Conservation (phyloP, 257 asterid genomes). For the Penstemon barbatus region DNA sequence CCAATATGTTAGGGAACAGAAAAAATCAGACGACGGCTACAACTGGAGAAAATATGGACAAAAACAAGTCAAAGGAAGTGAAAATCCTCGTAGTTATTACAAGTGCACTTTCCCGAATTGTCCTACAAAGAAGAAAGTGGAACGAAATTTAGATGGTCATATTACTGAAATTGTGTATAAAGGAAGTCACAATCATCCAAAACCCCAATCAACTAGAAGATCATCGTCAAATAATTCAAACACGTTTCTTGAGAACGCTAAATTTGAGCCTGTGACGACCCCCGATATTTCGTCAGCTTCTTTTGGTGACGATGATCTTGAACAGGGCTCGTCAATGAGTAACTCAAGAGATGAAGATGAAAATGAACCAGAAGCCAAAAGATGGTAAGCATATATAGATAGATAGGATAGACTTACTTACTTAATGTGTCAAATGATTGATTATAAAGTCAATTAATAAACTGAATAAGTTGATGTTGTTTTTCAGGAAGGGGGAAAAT, state of each 20-base stretch:
- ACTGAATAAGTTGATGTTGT: constrained; percentile 1
- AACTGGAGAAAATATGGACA: constrained; percentile 91
- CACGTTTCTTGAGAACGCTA: constrained; percentile 41
- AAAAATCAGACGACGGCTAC: constrained; percentile 81
- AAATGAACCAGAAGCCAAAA: constrained; percentile 74
- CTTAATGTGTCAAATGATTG: not conserved
- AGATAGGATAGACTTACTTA: too few relatives aligned
- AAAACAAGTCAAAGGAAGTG: constrained; percentile 83
- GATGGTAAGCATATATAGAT: constrained; percentile 56
- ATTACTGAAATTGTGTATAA: constrained; percentile 86
- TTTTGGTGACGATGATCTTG: constrained; percentile 80
- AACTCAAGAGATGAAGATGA: constrained; percentile 71
- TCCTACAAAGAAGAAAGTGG: constrained; percentile 92
- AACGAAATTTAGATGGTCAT: constrained; percentile 72
- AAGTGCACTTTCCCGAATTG: constrained; percentile 79
- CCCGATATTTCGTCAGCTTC: constrained; percentile 78
- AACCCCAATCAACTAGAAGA: constrained; percentile 76
- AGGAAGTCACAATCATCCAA: constrained; percentile 87
- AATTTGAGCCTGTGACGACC: constrained; percentile 36
- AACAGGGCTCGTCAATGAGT: constrained; percentile 70
- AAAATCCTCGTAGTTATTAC: constrained; percentile 84
- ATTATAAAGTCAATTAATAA: not conserved
- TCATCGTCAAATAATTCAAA: constrained; percentile 57
- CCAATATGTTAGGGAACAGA: constrained; percentile 61
- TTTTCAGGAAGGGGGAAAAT: constrained; percentile 72